Evolutionary conservation across 345 rosid genomes (phyloP).

Genomic region (Brassica napus): DNA sequence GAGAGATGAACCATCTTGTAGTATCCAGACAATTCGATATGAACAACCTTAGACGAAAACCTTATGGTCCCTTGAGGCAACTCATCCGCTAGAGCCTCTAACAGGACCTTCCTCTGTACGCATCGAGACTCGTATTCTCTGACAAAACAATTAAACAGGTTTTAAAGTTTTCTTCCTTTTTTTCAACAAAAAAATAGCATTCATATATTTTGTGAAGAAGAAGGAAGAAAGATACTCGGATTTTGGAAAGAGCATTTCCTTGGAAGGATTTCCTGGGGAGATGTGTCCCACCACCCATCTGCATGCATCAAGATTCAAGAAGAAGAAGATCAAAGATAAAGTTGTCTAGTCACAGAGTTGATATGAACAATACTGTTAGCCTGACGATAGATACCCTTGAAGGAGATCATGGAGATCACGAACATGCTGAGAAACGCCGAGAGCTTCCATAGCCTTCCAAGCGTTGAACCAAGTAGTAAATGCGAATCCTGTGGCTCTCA

Average conservation of each 20-base stretch:
- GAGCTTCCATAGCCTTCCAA: slow-evolving; percentile 73
- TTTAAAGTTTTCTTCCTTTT: background rate
- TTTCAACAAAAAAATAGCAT: background rate
- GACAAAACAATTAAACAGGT: slow-evolving; percentile 28
- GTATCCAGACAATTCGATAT: slow-evolving; percentile 56
- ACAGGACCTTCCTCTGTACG: slow-evolving; percentile 52
- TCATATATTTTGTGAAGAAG: background rate
- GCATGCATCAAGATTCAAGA: slow-evolving; percentile 28
- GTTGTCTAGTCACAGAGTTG: background rate
- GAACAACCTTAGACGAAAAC: slow-evolving; percentile 67
- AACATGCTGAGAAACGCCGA: slow-evolving; percentile 53
- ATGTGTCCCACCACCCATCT: slow-evolving; percentile 42
- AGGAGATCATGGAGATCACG: slow-evolving; percentile 47
- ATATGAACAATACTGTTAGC: background rate
- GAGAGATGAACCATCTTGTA: slow-evolving; percentile 58
- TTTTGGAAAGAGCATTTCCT: slow-evolving; percentile 33
- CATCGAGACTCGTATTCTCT: slow-evolving; percentile 56
- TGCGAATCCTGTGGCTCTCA: slow-evolving; percentile 65
- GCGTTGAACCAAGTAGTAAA: slow-evolving; percentile 56
- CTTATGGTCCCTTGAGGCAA: slow-evolving; percentile 63
- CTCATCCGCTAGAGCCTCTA: slow-evolving; percentile 56
- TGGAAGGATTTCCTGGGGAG: slow-evolving; percentile 25
- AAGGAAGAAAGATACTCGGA: slow-evolving; percentile 41
- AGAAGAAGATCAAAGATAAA: slow-evolving; percentile 10
- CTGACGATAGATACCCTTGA: slow-evolving; percentile 37